A percentile compares a stretch with the other conserved stretches of the same genome.
These are phyloP conservation scores for Nigrospora osmanthi DNA, from an alignment of 2,329 filamentous ascomycete genomes.

Conservation along the genomic window DNA sequence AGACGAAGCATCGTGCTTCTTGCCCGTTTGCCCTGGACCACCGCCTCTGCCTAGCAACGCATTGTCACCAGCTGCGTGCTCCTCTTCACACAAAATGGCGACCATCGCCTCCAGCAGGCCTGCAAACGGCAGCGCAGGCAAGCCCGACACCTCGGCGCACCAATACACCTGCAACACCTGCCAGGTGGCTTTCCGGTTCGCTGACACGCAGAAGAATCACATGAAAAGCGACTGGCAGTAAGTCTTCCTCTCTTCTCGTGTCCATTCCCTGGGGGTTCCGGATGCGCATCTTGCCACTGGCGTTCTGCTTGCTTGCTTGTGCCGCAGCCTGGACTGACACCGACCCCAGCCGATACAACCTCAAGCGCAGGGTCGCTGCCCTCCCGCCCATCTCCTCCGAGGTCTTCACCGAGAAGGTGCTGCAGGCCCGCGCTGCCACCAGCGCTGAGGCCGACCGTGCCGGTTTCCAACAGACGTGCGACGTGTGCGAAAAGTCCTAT, in stretches of 20 bases:
- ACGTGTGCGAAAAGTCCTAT: slow-evolving; percentile 82
- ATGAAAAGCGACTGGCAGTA: slow-evolving; percentile 99
- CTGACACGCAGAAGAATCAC: slow-evolving; percentile 85
- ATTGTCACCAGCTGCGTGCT: background rate
- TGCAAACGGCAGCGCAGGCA: slow-evolving; percentile 14
- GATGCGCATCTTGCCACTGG: no score
- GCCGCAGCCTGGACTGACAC: slow-evolving; percentile 6
- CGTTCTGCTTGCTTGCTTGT: no score
- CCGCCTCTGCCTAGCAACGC: background rate
- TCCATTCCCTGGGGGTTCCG: background rate
- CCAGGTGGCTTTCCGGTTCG: slow-evolving; percentile 90
- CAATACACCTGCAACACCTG: slow-evolving; percentile 98
- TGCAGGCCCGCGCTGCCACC: slow-evolving; percentile 79
- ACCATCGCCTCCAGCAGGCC: slow-evolving; percentile 32
- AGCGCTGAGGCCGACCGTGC: slow-evolving; percentile 82
- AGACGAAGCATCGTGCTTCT: background rate
- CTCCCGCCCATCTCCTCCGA: slow-evolving; percentile 87
- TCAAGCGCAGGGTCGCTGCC: slow-evolving; percentile 87
- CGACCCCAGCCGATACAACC: slow-evolving; percentile 71
- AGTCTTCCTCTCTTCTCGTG: slow-evolving; percentile 30
- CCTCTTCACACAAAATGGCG: slow-evolving; percentile 33
- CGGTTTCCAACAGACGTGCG: slow-evolving; percentile 77
- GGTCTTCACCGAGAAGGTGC: slow-evolving; percentile 89
- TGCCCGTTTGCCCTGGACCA: background rate
- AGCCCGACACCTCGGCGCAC: slow-evolving; percentile 45